Conservation (phyloP, 1,139 yeast genomes). For the Zhuliangozyma blackwelliae region DNA sequence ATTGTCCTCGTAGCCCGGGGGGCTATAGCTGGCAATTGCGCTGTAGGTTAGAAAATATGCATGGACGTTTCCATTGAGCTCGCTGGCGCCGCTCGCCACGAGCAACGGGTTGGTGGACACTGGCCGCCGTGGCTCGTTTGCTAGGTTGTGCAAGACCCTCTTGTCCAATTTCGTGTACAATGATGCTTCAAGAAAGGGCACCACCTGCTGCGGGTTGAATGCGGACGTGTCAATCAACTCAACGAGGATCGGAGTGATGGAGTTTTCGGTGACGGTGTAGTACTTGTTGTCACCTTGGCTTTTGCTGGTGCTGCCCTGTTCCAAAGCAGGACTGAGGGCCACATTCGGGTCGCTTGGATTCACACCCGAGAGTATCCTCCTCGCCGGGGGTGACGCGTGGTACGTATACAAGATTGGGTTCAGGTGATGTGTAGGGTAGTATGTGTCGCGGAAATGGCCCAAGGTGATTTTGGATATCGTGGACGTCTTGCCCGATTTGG, state of each 20-base stretch:
- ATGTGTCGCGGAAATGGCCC: conserved; percentile 48
- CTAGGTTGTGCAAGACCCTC: conserved; percentile 56
- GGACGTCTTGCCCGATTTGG: conserved; percentile 49
- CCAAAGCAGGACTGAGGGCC: conserved; percentile 7
- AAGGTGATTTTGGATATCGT: conserved; percentile 47
- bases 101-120: conserved; percentile 63
- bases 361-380: not conserved
- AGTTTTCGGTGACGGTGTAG: conserved; percentile 18
- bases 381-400: conserved; percentile 29
- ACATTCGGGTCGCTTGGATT: conserved; percentile 5
- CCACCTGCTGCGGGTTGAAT: conserved; percentile 57
- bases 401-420: conserved; percentile 54
- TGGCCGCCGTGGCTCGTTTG: conserved; percentile 61
- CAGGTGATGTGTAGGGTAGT: conserved; percentile 62
- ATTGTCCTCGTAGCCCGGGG: conserved; percentile 45
- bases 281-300: conserved; percentile 10
- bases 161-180: conserved; percentile 57
- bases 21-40: conserved; percentile 55
- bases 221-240: conserved; percentile 75
- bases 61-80: conserved; percentile 66
- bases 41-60: conserved; percentile 69
- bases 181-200: conserved; percentile 72
- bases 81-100: conserved; percentile 76
- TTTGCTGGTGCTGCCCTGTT: not conserved
- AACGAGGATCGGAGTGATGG: conserved; percentile 52